Evolutionary conservation across 805 yeast species (phyloP).

Genomic region (Candida boleticola): DNA sequence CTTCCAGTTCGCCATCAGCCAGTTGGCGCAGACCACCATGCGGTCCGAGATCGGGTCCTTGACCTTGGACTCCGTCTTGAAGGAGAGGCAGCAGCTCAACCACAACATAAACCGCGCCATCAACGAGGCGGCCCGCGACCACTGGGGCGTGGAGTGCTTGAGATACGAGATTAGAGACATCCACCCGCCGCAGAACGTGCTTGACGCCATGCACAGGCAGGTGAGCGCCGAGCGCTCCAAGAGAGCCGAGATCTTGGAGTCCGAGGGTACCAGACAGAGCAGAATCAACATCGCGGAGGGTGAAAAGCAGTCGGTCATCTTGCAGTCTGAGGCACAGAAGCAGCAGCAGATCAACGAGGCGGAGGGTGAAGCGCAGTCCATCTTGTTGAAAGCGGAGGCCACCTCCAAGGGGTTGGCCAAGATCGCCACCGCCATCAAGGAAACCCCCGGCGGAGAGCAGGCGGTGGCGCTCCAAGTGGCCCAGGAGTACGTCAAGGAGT

Average conservation of each 20-base stretch:
- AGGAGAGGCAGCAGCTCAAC: conserved; percentile 73
- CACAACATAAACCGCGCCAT: conserved; percentile 71
- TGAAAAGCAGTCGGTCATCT: conserved; percentile 63
- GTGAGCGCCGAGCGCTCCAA: conserved; percentile 85
- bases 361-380: conserved; percentile 72
- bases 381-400: conserved; percentile 63
- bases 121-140: conserved; percentile 76
- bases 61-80: conserved; percentile 72
- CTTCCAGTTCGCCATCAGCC: conserved; percentile 80
- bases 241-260: conserved; percentile 82
- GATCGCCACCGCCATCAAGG: conserved; percentile 64
- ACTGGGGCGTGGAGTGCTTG: conserved; percentile 81
- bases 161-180: conserved; percentile 87
- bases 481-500: conserved; percentile 78
- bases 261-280: conserved; percentile 79
- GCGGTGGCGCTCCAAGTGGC: conserved; percentile 82
- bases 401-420: conserved; percentile 67
- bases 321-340: conserved; percentile 72
- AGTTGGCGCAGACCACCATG: conserved; percentile 89
- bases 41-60: conserved; percentile 84
- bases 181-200: conserved; percentile 81
- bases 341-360: conserved; percentile 64
- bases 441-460: conserved; percentile 67
- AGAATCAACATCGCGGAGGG: conserved; percentile 85
- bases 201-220: conserved; percentile 90